phyloP scores from a whole-genome alignment of 2,329 filamentous ascomycete genomes.

The Aspergillus ruber region DNA sequence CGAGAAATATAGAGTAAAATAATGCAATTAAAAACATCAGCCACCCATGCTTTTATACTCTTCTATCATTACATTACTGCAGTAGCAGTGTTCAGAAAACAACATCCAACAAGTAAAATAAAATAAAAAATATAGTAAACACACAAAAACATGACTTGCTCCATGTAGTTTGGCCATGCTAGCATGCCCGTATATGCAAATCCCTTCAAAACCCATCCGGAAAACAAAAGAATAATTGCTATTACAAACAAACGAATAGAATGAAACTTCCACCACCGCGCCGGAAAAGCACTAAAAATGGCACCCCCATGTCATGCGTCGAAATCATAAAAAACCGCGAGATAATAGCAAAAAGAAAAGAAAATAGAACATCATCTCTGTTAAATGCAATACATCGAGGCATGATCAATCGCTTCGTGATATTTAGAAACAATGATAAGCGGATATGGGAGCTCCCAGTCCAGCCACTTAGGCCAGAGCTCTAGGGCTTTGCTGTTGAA shows the following conservation, averaged over 20 bases:
- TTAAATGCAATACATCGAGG: slow-evolving; percentile 17
- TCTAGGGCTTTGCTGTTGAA: slow-evolving; percentile 44
- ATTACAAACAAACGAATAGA: slow-evolving; percentile 10
- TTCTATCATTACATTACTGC: slow-evolving; percentile 30
- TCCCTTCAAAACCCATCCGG: slow-evolving; percentile 21
- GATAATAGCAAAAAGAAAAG: slow-evolving; percentile 3
- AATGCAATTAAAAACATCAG: slow-evolving; percentile 10
- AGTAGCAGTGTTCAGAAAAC: slow-evolving; percentile 12
- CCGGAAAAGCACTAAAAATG: slow-evolving; percentile 13
- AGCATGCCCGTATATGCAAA: slow-evolving; percentile 19
- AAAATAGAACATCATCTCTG: slow-evolving; percentile 8
- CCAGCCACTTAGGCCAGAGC: slow-evolving; percentile 23
- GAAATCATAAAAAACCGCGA: slow-evolving; percentile 12
- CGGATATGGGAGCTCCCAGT: neutral
- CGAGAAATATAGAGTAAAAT: slow-evolving; percentile 11
- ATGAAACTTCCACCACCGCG: slow-evolving; percentile 14
- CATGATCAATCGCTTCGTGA: slow-evolving; percentile 17
- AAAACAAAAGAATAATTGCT: slow-evolving; percentile 13
- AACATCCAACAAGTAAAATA: slow-evolving; percentile 16
- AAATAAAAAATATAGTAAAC: slow-evolving; percentile 12
- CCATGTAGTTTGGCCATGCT: slow-evolving; percentile 19
- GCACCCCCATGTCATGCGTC: slow-evolving; percentile 15
- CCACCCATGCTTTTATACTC: slow-evolving; percentile 30
- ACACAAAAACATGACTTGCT: slow-evolving; percentile 6
- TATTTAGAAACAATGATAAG: slow-evolving; percentile 8